Percentiles rank a stretch among this genome's conserved stretches.
Evolutionary conservation across 202 grass and related monocot species (phyloP).

Genomic region (Hordeum pubiflorum): DNA sequence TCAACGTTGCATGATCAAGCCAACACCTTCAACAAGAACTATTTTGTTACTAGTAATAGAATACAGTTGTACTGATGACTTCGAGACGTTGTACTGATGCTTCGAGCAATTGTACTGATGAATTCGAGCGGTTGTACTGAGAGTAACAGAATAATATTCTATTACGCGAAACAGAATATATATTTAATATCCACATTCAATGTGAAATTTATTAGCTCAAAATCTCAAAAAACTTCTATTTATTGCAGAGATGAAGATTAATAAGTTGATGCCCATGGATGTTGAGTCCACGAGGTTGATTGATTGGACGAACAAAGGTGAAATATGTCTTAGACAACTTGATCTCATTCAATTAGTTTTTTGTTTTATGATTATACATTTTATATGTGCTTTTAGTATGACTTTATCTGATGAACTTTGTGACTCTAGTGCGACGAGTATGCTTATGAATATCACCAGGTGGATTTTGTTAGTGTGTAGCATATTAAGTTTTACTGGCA

Average conservation of each 20-base stretch:
- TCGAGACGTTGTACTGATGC: too few species aligned
- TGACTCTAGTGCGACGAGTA: constrained; percentile 75
- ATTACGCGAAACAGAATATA: too few species aligned
- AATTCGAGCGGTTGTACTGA: too few species aligned
- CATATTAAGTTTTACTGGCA: constrained; percentile 13
- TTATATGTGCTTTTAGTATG: neutral
- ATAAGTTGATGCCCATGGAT: constrained; percentile 97
- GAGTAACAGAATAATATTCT: too few species aligned
- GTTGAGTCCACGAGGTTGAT: constrained; percentile 80
- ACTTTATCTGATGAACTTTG: constrained; percentile 22
- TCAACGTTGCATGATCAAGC: too few species aligned
- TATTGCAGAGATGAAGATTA: constrained; percentile 93
- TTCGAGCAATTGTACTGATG: too few species aligned
- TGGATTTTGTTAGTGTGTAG: neutral
- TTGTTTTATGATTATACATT: neutral
- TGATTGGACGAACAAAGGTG: constrained; percentile 98
- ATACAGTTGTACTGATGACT: too few species aligned
- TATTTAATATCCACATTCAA: neutral
- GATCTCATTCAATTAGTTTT: neutral
- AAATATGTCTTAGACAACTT: constrained; percentile 6
- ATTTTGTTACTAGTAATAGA: too few species aligned
- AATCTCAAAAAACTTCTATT: neutral
- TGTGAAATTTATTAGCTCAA: neutral
- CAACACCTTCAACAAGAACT: too few species aligned
- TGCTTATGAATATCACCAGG: constrained; percentile 42